Evolutionary conservation across 345 rosid genomes (phyloP).

Genomic region (Draba incana): DNA sequence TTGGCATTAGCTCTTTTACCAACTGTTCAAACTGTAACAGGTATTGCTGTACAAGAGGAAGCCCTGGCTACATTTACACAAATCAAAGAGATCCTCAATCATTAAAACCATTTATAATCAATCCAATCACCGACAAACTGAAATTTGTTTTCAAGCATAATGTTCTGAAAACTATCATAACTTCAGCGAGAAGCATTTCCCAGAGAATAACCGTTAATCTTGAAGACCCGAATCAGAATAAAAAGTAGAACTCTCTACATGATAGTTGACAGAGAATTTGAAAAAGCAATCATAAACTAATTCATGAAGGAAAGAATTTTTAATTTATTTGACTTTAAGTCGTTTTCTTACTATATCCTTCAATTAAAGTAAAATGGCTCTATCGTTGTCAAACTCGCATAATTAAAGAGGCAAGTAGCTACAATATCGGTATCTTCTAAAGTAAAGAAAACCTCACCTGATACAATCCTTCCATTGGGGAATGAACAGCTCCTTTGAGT

Average conservation of each 20-base stretch:
- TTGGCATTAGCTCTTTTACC: constrained; percentile 83
- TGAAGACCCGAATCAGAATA: constrained; percentile 15
- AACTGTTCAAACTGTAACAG: constrained; percentile 76
- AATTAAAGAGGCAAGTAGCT: constrained; percentile 38
- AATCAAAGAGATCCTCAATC: background rate
- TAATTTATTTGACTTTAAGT: constrained; percentile 18
- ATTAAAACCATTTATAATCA: constrained; percentile 4
- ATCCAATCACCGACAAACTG: background rate
- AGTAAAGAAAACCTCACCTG: constrained; percentile 52
- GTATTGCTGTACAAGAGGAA: constrained; percentile 93
- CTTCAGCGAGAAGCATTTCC: constrained; percentile 8
- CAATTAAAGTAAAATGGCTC: constrained; percentile 10
- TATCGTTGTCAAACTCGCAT: constrained; percentile 28
- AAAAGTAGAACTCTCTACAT: background rate
- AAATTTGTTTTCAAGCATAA: constrained; percentile 14
- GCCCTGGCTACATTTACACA: constrained; percentile 63
- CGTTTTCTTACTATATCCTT: constrained; percentile 28
- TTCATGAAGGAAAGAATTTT: constrained; percentile 34
- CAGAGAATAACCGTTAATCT: constrained; percentile 1
- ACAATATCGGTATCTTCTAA: background rate
- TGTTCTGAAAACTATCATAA: constrained; percentile 10
- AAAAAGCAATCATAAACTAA: constrained; percentile 28
- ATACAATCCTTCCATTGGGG: constrained; percentile 98
- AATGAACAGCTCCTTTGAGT: constrained; percentile 94
- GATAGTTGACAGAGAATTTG: constrained; percentile 21